Evolutionary conservation across 805 yeast species (phyloP).

Genomic region (Teunomyces pallodes): DNA sequence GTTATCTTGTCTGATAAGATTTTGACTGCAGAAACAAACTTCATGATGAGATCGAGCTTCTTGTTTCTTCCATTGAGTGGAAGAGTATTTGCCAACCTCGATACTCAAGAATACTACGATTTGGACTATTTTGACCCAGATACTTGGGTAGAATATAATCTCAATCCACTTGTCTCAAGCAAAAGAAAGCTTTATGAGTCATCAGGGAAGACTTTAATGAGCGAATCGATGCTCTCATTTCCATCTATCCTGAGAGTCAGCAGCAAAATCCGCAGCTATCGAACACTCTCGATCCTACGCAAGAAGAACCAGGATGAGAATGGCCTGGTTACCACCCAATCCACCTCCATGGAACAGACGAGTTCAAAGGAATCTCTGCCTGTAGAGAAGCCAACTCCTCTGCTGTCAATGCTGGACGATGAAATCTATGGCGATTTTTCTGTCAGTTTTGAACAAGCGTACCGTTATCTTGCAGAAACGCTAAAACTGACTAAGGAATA

Average conservation of each 20-base stretch:
- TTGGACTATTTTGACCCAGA: constrained; percentile 79
- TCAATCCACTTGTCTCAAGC: constrained; percentile 69
- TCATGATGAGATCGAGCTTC: constrained; percentile 84
- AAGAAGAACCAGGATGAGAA: neutral
- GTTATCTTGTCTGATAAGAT: constrained; percentile 72
- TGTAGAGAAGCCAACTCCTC: neutral
- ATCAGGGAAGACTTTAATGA: neutral
- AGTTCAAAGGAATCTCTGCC: neutral
- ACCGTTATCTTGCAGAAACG: constrained; percentile 61
- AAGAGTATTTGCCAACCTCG: constrained; percentile 62
- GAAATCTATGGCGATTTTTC: constrained; percentile 10
- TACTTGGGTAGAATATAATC: constrained; percentile 71
- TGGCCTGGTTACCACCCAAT: neutral
- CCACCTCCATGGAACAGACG: neutral
- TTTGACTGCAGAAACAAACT: constrained; percentile 76
- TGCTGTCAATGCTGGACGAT: constrained; percentile 4
- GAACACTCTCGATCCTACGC: constrained; percentile 8
- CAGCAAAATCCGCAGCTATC: constrained; percentile 25
- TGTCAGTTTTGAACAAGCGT: constrained; percentile 55
- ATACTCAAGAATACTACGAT: constrained; percentile 55
- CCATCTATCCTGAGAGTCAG: constrained; percentile 27
- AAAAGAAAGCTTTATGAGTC: constrained; percentile 27
- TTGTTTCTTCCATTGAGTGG: constrained; percentile 77
- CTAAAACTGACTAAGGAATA: constrained; percentile 59
- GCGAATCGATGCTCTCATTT: constrained; percentile 11